These are phyloP conservation scores for Hebeloma cylindrosporum DNA, from an alignment of 768 basidiomycete species.

Conservation along the genomic window DNA sequence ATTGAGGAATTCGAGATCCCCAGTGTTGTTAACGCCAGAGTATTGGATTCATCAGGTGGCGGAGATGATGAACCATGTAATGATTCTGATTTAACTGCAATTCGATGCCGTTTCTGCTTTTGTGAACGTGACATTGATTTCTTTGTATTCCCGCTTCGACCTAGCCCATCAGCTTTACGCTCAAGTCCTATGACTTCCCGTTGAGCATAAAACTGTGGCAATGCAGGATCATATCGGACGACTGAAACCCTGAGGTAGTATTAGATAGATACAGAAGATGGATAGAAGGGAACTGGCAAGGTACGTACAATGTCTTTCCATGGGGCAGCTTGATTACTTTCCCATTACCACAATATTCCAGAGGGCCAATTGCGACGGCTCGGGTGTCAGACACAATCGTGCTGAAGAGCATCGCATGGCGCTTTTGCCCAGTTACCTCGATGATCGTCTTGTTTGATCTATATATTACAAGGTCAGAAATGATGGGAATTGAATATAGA, in stretches of 20 bases:
- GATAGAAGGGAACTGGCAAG: not conserved
- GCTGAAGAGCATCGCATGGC: not conserved
- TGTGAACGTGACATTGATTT: not conserved
- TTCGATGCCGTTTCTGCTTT: not conserved
- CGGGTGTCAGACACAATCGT: not conserved
- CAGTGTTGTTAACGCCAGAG: too few species aligned
- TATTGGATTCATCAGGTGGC: too few species aligned
- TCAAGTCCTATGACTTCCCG: not conserved
- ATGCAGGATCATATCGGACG: not conserved
- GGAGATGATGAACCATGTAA: too few species aligned
- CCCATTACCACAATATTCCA: slow-evolving; percentile 15
- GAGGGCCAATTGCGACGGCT: slow-evolving; percentile 8
- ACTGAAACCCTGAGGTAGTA: not conserved
- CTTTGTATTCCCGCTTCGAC: not conserved
- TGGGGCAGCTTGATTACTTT: not conserved
- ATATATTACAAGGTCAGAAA: not conserved
- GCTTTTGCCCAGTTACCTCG: not conserved
- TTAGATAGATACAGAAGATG: not conserved
- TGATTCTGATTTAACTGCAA: too few species aligned
- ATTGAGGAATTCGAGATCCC: too few species aligned
- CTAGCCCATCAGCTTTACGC: not conserved
- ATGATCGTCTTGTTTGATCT: not conserved
- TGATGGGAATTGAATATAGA: not conserved
- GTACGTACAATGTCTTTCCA: slow-evolving; percentile 2
- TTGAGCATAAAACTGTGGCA: not conserved